phyloP scores from a whole-genome alignment of 139 green algal genomes.

The Yamagishiella unicocca region DNA sequence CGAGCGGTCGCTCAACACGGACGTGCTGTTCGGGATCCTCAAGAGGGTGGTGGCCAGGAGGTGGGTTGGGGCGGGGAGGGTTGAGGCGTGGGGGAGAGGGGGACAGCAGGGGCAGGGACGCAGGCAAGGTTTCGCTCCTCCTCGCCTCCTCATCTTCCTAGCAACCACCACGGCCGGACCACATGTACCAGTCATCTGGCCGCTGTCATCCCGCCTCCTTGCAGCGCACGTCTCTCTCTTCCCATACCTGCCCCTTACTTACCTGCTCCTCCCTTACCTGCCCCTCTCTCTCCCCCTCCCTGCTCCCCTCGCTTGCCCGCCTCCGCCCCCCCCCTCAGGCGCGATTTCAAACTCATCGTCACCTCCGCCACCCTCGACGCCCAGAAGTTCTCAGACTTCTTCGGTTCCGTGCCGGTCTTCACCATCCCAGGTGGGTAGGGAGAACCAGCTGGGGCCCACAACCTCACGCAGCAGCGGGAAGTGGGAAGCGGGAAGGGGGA shows the following conservation, averaged over 20 bases:
- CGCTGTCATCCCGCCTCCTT: too few relatives aligned
- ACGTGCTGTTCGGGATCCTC: conserved; percentile 98
- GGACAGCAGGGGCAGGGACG: too few relatives aligned
- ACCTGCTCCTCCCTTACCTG: background rate
- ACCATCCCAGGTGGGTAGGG: conserved; percentile 85
- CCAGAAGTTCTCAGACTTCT: conserved; percentile 91
- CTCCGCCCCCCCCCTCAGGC: conserved; percentile 51
- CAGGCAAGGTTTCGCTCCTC: too few relatives aligned
- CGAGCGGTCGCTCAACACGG: conserved; percentile 92
- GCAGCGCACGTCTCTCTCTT: too few relatives aligned
- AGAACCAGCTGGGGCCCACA: too few relatives aligned
- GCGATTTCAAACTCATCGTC: conserved; percentile 98
- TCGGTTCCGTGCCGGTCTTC: conserved; percentile 92
- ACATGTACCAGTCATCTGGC: too few relatives aligned
- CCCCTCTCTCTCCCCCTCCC: background rate
- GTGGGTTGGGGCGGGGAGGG: background rate
- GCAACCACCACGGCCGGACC: too few relatives aligned
- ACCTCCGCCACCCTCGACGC: conserved; percentile 96
- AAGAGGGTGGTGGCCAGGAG: conserved; percentile 73
- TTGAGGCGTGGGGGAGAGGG: background rate
- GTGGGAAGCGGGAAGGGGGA: background rate
- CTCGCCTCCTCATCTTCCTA: too few relatives aligned
- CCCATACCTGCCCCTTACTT: too few relatives aligned
- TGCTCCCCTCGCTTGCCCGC: background rate
- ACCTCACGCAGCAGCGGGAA: too few relatives aligned